A percentile compares a stretch with the other conserved stretches of the same genome.
phyloP scores from a whole-genome alignment of 139 green algal species.

The Chlorella sorokiniana region DNA sequence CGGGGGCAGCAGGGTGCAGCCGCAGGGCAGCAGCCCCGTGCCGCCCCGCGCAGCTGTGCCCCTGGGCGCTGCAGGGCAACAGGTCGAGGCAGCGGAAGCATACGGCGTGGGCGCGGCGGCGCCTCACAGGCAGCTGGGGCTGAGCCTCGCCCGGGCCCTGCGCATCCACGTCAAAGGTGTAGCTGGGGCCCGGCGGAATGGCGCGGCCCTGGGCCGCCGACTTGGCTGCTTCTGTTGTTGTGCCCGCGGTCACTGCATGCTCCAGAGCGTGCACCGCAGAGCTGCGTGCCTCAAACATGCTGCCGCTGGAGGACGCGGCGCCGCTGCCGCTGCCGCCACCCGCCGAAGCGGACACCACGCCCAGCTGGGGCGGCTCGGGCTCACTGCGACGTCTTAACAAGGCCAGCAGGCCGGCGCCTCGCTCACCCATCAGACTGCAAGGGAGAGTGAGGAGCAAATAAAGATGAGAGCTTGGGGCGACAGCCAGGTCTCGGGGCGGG shows the following conservation, averaged over 20 bases:
- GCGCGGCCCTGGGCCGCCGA: constrained; percentile 5
- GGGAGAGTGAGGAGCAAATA: too few relatives aligned
- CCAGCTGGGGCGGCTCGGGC: neutral
- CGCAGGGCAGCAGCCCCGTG: too few relatives aligned
- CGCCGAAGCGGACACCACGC: neutral
- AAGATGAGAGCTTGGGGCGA: too few relatives aligned
- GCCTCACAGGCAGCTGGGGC: constrained; percentile 55
- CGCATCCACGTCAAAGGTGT: constrained; percentile 17
- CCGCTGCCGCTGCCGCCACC: neutral
- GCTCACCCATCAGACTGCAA: constrained; percentile 13
- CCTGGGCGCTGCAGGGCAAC: too few relatives aligned
- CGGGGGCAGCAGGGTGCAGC: neutral
- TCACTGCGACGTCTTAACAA: constrained; percentile 15
- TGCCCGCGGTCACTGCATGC: constrained; percentile 26
- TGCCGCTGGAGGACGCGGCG: neutral
- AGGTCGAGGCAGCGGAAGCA: too few relatives aligned
- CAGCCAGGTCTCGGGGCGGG: neutral
- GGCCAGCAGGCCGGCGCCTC: constrained; percentile 28
- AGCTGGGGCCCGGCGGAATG: neutral
- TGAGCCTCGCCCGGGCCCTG: constrained; percentile 32
- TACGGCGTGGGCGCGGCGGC: neutral
- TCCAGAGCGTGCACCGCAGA: constrained; percentile 45
- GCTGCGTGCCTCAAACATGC: constrained; percentile 34
- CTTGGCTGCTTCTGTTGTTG: neutral
- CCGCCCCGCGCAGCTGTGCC: too few relatives aligned